Conservation (phyloP, 179 eudicot genomes). For the Kewa caespitosa region DNA sequence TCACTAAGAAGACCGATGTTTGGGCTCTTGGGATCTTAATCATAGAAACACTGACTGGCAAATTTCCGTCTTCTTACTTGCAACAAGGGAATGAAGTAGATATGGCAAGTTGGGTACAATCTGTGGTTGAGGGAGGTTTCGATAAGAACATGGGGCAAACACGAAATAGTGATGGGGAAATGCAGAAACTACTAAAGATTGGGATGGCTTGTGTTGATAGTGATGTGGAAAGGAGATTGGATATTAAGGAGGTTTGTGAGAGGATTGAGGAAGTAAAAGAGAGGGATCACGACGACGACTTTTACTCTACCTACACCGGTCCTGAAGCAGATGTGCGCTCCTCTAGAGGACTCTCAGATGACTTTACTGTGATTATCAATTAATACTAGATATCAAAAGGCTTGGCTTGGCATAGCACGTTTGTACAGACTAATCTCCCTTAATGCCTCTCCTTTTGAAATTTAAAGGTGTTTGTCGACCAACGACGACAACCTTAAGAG, state of each 20-base stretch:
- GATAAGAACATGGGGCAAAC: conserved; percentile 36
- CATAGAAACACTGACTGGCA: conserved; percentile 38
- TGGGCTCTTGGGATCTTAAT: conserved; percentile 51
- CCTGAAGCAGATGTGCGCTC: conserved; percentile 32
- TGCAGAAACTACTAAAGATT: conserved; percentile 35
- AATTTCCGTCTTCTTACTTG: conserved; percentile 35
- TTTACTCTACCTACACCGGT: conserved; percentile 31
- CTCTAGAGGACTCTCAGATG: conserved; percentile 39
- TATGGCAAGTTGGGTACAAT: conserved; percentile 36
- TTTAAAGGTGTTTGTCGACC: conserved; percentile 13
- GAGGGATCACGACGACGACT: conserved; percentile 41
- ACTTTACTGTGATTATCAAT: conserved; percentile 31
- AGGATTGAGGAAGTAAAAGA: conserved; percentile 38
- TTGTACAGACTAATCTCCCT: conserved; percentile 3
- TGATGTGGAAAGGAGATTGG: conserved; percentile 39
- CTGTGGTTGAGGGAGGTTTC: conserved; percentile 28
- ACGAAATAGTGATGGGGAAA: conserved; percentile 34
- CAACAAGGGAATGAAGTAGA: conserved; percentile 45
- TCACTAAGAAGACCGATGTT: conserved; percentile 48
- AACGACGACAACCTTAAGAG: conserved; percentile 5
- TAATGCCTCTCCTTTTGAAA: conserved; percentile 1
- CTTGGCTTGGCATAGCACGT: background rate
- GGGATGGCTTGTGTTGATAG: conserved; percentile 40
- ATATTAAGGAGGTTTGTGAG: conserved; percentile 41
- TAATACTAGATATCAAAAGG: background rate